Evolutionary conservation across 2,329 filamentous ascomycete genomes (phyloP), one percentile per base, ranked within the genome.

Genomic region (Ophidiomyces ophidiicola): DNA sequence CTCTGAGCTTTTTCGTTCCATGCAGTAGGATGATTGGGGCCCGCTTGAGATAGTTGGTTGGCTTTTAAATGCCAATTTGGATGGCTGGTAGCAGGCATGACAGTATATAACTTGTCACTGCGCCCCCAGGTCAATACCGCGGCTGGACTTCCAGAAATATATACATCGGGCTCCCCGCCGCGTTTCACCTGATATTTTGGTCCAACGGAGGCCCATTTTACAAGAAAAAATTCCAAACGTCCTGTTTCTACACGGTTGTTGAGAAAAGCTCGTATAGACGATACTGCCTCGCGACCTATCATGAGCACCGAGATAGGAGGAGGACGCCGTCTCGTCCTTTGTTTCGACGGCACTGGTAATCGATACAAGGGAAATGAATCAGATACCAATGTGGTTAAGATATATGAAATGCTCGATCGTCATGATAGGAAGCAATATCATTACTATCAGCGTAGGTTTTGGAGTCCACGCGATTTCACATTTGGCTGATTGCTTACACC

Each of bases 381-480:
- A 3, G 70, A 73, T 48, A 71, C 68, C 11, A 73, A 73, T 39
- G 66, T 73, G 2, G 64, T 72, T 37, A 72, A 72, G 49, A 54
- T 73, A 6, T 57, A 53, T 40, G 42, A 57, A 19, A 57, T 58
- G 52, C 46, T 72, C 15, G 66, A 72, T 35, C 41, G 47, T 2
- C 36, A 41, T 24, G 37, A 43, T 35, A 46, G 46, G 18, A 35
- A 39, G 14, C 47, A 49, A 21, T 49, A 46, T 25, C 47, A 49
- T 36, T 49, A 49, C 42, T 49, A 49, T 28, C 47, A 49, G 21
- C 47, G 47, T 49, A 14, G 38, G 47, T 40, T 8, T n/a, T 12
- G 6, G 18, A 23, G 20, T n/a, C 14, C 11, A 3, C n/a, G 7
- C 15, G 15, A n/a, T 17, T n/a, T n/a, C n/a, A n/a, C n/a, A n/a